A percentile compares a stretch with the other conserved stretches of the same genome.
phyloP scores from a whole-genome alignment of 2,329 filamentous ascomycete species.

The Colletotrichum sp. region DNA sequence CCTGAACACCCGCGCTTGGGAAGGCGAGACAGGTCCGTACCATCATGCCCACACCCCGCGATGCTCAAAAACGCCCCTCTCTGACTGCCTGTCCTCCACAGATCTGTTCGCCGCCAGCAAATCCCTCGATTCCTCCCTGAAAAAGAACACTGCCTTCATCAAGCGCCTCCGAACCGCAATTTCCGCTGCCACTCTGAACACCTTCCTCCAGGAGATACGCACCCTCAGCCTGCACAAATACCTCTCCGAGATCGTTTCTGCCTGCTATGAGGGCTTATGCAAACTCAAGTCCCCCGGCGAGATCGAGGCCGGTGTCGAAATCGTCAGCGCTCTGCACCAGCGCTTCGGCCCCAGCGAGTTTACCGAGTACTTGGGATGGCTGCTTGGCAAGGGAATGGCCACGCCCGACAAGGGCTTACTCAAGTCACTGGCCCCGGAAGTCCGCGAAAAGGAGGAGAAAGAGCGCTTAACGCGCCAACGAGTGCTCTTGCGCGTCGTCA shows the following conservation, averaged over 20 bases:
- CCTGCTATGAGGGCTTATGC: constrained; percentile 92
- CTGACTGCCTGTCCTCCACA: constrained; percentile 37
- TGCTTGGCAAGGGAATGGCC: constrained; percentile 87
- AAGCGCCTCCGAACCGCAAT: constrained; percentile 93
- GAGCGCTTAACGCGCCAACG: constrained; percentile 88
- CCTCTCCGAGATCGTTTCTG: constrained; percentile 94
- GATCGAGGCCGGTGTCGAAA: constrained; percentile 88
- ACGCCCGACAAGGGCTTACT: constrained; percentile 86
- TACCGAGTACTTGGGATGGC: constrained; percentile 90
- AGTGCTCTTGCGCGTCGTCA: constrained; percentile 85
- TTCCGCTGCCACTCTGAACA: constrained; percentile 77
- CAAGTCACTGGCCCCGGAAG: constrained; percentile 79
- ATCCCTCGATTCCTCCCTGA: constrained; percentile 91
- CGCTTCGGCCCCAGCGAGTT: constrained; percentile 91
- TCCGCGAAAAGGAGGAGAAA: constrained; percentile 94
- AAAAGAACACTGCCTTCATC: constrained; percentile 98
- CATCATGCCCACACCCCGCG: constrained; percentile 19
- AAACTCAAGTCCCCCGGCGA: constrained; percentile 92
- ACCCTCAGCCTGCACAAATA: constrained; percentile 94
- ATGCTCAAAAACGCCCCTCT: neutral
- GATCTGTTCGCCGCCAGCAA: constrained; percentile 79
- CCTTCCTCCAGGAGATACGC: constrained; percentile 89
- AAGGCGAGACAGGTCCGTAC: constrained; percentile 78
- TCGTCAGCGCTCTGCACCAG: constrained; percentile 94
- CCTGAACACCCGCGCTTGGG: constrained; percentile 87